Evolutionary conservation across 768 basidiomycete species (phyloP).

Genomic region (Panaeolus cyanescens): DNA sequence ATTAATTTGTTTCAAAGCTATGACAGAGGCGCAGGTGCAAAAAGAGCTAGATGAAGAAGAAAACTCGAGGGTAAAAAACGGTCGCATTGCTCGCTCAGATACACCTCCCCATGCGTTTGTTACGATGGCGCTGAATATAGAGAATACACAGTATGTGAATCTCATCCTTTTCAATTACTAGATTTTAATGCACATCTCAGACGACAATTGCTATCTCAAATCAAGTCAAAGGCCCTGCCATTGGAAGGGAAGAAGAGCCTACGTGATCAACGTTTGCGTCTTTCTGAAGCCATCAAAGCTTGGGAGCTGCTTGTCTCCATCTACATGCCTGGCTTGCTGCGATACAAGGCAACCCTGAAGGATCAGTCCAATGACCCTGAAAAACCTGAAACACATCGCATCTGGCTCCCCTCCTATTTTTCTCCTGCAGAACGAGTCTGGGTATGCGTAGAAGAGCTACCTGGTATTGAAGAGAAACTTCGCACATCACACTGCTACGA

Average conservation of each 20-base stretch:
- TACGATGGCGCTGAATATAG: too few species aligned
- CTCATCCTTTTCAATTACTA: neutral
- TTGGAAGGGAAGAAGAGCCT: conserved; percentile 3
- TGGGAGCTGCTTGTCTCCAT: neutral
- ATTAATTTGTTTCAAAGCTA: neutral
- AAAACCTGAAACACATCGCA: neutral
- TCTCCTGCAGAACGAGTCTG: neutral
- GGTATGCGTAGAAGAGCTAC: neutral
- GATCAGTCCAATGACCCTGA: neutral
- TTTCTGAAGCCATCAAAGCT: neutral
- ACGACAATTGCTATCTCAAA: conserved; percentile 6
- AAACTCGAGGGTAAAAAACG: neutral
- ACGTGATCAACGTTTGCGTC: too few species aligned
- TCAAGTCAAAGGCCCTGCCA: neutral
- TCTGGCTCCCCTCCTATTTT: neutral
- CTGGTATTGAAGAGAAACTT: neutral
- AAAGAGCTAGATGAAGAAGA: conserved; percentile 6
- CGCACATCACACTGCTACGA: conserved; percentile 7
- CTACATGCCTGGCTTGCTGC: conserved; percentile 6
- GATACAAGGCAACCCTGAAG: neutral
- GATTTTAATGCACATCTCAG: neutral
- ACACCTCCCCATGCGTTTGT: neutral
- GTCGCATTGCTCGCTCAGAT: neutral
- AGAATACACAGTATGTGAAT: conserved; percentile 10
- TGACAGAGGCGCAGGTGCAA: conserved; percentile 2